Base-by-base conservation (phyloP, 164 flowering plant genomes). In the Brasenia schreberi region DNA sequence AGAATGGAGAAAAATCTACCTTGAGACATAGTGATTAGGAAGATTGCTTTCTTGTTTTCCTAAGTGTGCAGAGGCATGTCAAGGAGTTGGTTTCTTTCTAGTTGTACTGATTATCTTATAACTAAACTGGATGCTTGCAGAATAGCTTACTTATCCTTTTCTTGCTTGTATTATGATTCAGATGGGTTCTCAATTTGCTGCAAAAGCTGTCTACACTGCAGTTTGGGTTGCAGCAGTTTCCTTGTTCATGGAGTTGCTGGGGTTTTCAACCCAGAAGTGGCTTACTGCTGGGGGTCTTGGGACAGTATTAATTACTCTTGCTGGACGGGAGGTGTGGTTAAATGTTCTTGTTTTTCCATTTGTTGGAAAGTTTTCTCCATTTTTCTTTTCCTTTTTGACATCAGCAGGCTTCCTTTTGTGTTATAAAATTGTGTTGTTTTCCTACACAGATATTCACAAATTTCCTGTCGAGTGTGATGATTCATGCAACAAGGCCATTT, bases 281-380 rank as follows among this genome's bases (percentile, higher is more conserved):
- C 69, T 94, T 17, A 94, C 99, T 67, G 99, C 99, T 62, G 99
- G 99, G 53, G 96, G 99, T 75, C 90, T 94, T 72, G 99, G 99
- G 56, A 91, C 99, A 42, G 97, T 94, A 42, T 77, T 94, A 80
- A 83, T 94, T 70, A 94, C 99, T 42, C 97, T 94, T 73, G 92
- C 97, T 76, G 99, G 99, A 64, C 96, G 99, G 65, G 99, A 94
- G 97, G 99, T 94, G 70, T 0, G 56, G 16, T 14, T 3, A 33
- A 49, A 49, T 49, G 10, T 49, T 49, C 56, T 49, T 49, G 12
- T 49, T 49, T 49, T 49, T 9, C 4, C 10, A 9, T 49, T 9
- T 49, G 56, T 49, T 33, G 2, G 39, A 33, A 33, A 33, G 39
- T 33, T 33, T 33, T 33, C 39, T 49, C 56, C 56, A 49, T 9